Evolutionary conservation across 202 grass and related monocot species (phyloP).

Genomic region (Zizania palustris): DNA sequence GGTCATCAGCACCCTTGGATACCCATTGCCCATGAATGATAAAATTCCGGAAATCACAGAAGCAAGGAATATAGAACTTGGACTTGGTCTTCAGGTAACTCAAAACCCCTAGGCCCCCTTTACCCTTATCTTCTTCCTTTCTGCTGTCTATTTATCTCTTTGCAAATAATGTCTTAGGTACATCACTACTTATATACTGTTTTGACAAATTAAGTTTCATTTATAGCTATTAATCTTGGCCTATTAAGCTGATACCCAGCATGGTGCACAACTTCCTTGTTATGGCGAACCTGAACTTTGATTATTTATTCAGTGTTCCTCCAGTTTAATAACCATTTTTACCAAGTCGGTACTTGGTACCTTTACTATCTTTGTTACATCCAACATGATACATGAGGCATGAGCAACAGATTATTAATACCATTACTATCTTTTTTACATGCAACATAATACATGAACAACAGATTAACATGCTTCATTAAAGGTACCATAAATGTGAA

Average conservation of each 20-base stretch:
- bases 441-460: not conserved
- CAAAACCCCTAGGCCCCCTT: not conserved
- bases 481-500: not conserved
- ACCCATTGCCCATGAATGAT: slow-evolving; percentile 79
- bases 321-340: not conserved
- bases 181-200: not conserved
- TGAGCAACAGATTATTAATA: not conserved
- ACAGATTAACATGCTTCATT: not conserved
- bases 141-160: not conserved
- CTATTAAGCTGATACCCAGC: not conserved
- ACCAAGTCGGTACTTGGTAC: not conserved
- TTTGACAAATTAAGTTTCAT: not conserved
- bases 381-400: not conserved
- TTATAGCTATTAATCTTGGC: not conserved
- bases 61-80: slow-evolving; percentile 98
- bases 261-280: not conserved
- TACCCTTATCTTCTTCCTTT: slow-evolving; percentile 1
- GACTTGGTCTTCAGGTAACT: slow-evolving; percentile 95
- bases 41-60: slow-evolving; percentile 96
- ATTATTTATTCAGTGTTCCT: not conserved
- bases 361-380: not conserved
- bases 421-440: not conserved
- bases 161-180: not conserved
- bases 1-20: slow-evolving; percentile 71
- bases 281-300: not conserved